Base-by-base conservation (phyloP, 1,284 basidiomycete genomes). In the Megacollybia platyphylla region DNA sequence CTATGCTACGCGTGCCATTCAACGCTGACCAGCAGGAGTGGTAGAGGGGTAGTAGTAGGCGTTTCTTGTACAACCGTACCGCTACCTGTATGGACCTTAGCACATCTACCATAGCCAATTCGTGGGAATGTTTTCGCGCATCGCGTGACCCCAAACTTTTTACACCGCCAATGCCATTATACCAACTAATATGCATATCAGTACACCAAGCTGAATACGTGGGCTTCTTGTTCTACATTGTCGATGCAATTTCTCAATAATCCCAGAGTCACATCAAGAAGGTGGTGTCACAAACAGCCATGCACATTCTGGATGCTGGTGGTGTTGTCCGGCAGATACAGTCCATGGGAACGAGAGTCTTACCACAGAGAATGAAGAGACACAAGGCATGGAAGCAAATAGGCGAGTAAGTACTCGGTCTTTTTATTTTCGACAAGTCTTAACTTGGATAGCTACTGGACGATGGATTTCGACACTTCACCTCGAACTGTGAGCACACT, bases 391-490 rank as follows among this genome's bases (percentile, higher is more conserved):
- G 63, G 42, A 76, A 86, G 51, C 62, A 60, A 9, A 55, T 74
- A 27, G 89, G 82, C 70, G 88, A 92, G 87, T 90, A 56, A 61
- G 88, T 84, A 7, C 43, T 31, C 50, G 9, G 27, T 41, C 15
- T 42, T 44, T 9, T 38, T 27, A 9, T 36, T 30, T 43, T 7
- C 38, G 15, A 40, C 26, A 28, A 43, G 39, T 7, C 13, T 26
- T 13, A 28, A 42, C 35, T 32, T 37, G 37, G 24, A 11, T 53
- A 92, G 89, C 55, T 91, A 91, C 60, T 92, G 88, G 87, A 76
- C 83, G 10, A 75, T 92, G 68, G 76, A 90, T 57, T 92, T 91
- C 57, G 89, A 92, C 65, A 77, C 86, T 3, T 85, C 85, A 6
- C 87, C 88, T 6, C 65, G 67, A 40, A 77, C 76, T 0, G 68